Base-by-base conservation (phyloP, 345 rosid species). In the Acer campestre region DNA sequence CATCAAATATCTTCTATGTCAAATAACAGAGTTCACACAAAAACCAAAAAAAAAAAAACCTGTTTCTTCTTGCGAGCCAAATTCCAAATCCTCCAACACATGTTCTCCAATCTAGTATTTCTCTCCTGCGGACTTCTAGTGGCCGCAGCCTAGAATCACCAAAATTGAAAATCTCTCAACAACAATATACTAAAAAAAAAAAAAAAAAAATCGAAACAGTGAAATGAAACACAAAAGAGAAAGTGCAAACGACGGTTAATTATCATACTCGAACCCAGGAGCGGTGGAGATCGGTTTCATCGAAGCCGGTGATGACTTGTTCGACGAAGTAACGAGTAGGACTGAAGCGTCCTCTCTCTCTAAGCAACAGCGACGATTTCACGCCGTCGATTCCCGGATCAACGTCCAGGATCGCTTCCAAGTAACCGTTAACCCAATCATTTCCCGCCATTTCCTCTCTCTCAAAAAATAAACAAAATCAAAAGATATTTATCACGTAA, bases 21-120 rank as follows among this genome's bases (percentile, higher is more conserved):
- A 14, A 22, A 4, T 49, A 20, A 16, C 17, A 22, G 8, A 20
- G 27, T 64, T 53, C 14, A 42, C 13, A 46, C 49, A 46, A 46
- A 46, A 12, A 18, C 7, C 3, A 66, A 76, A 64, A 4, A 27
- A 70, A 92, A 4, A 27, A 18, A 53, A 70, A 92, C 90, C 95
- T 88, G 91, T 75, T 93, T 93, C 94, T 93, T 93, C 81, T 88
- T 86, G 66, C 94, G 94, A 85, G 97, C 97, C 84, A 90, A 53
- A 87, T 93, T 91, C 97, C 94, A 93, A 79, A 93, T 93, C 90
- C 95, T 87, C 97, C 97, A 93, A 70, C 95, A 90, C 84, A 93
- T 80, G 75, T 93, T 93, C 91, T 93, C 97, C 90, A 93, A 79
- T 77, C 95, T 90, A 10, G 93, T 93, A 73, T 93, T 93, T 79